Evolutionary conservation across 441 rosid species (phyloP).

Genomic region (Melastoma candidum): DNA sequence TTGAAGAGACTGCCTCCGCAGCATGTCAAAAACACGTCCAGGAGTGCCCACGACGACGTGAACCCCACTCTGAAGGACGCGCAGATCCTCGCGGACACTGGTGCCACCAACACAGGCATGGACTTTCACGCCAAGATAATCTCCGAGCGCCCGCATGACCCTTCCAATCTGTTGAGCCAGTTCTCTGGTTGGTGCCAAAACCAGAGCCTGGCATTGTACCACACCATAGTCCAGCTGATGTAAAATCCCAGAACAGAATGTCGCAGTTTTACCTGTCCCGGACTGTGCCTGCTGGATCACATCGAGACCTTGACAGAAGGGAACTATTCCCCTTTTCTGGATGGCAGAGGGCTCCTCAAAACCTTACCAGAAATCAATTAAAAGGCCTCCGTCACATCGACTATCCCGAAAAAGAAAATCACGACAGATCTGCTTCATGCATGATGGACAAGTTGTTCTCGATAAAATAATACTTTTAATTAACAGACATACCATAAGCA

Average conservation of each 20-base stretch:
- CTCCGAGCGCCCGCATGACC: slow-evolving; percentile 17
- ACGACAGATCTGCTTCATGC: no score
- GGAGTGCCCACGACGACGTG: slow-evolving; percentile 22
- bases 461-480: no score
- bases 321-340: slow-evolving; percentile 20
- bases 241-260: slow-evolving; percentile 16
- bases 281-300: slow-evolving; percentile 20
- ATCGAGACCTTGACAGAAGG: slow-evolving; percentile 17
- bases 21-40: neutral
- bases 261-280: slow-evolving; percentile 19
- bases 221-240: slow-evolving; percentile 19
- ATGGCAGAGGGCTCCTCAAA: slow-evolving; percentile 21
- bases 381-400: no score
- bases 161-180: slow-evolving; percentile 17
- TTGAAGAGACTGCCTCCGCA: slow-evolving; percentile 19
- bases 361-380: slow-evolving; percentile 4
- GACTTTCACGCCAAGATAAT: slow-evolving; percentile 20
- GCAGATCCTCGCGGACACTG: slow-evolving; percentile 21
- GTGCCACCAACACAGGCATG: slow-evolving; percentile 23
- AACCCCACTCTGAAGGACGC: slow-evolving; percentile 18
- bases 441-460: no score
- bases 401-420: no score
- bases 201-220: slow-evolving; percentile 1
- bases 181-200: slow-evolving; percentile 14
- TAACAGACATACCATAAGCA: slow-evolving; percentile 14